phyloP scores from a whole-genome alignment of 2,329 filamentous ascomycete genomes.

The Fusarium pilosicola region DNA sequence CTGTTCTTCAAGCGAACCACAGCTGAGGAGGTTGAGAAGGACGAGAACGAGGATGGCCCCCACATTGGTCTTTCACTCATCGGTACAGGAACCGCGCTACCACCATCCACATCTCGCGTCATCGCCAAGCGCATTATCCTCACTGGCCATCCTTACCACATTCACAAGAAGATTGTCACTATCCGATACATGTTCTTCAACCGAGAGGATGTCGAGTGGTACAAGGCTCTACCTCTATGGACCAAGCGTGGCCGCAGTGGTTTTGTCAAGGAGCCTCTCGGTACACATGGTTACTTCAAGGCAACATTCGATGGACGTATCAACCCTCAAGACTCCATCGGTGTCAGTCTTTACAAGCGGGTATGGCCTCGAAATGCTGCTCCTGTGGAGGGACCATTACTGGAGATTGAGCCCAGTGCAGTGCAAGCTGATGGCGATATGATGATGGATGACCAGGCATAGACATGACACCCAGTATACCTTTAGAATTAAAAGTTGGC shows the following conservation, averaged over 20 bases:
- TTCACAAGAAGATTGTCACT: conserved; percentile 97
- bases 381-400: conserved; percentile 55
- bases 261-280: conserved; percentile 92
- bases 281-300: conserved; percentile 99
- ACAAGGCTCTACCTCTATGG: conserved; percentile 96
- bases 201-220: conserved; percentile 93
- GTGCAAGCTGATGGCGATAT: conserved; percentile 45
- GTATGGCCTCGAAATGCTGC: conserved; percentile 80
- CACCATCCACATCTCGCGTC: conserved; percentile 79
- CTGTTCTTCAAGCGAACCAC: conserved; percentile 81
- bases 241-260: conserved; percentile 88
- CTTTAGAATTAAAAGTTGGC: conserved; percentile 45
- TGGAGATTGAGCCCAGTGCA: conserved; percentile 48
- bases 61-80: conserved; percentile 74
- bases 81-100: conserved; percentile 86
- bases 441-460: conserved; percentile 50
- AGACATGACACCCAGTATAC: conserved; percentile 45
- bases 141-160: conserved; percentile 97
- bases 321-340: conserved; percentile 94
- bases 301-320: conserved; percentile 96
- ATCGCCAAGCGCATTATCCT: conserved; percentile 94
- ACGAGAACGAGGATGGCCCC: conserved; percentile 55
- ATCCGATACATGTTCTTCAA: conserved; percentile 99
- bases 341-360: conserved; percentile 87
- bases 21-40: conserved; percentile 54